Conservation (phyloP, 768 basidiomycete genomes). For the Phaeolepiota aurea region DNA sequence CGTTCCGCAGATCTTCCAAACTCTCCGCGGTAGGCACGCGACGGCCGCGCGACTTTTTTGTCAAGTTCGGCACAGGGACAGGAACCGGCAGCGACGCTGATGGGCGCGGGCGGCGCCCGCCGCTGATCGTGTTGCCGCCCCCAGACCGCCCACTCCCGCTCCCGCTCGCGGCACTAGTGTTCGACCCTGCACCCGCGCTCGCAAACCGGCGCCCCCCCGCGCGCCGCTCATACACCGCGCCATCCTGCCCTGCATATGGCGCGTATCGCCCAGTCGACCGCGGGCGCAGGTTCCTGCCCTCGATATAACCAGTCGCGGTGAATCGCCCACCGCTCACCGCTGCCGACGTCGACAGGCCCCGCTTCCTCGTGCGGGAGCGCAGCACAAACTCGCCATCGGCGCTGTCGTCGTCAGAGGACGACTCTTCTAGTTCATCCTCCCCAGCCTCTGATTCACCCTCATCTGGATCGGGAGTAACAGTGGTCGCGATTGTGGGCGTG, state of each 20-base stretch:
- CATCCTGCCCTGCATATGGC: constrained; percentile 3
- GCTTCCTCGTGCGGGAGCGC: constrained; percentile 8
- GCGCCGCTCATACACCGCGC: not conserved
- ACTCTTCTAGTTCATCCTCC: constrained; percentile 17
- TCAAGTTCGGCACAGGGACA: constrained; percentile 59
- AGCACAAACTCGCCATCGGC: constrained; percentile 22
- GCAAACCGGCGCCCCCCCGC: not conserved
- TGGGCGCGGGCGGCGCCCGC: constrained; percentile 23
- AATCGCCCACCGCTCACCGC: constrained; percentile 1
- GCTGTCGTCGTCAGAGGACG: constrained; percentile 20
- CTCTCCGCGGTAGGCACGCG: constrained; percentile 47
- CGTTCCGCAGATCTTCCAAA: constrained; percentile 25
- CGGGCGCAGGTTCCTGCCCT: constrained; percentile 4
- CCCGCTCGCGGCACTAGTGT: not conserved
- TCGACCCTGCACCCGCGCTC: not conserved
- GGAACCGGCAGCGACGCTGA: constrained; percentile 37
- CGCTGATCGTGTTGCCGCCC: not conserved
- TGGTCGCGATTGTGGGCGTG: too few species aligned
- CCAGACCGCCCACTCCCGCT: not conserved
- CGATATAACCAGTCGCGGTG: not conserved
- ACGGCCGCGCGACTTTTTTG: constrained; percentile 63
- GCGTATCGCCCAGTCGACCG: constrained; percentile 12
- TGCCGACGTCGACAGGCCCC: constrained; percentile 4
- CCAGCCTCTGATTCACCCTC: constrained; percentile 8
- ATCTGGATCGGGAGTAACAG: too few species aligned